Conservation (phyloP, 2,329 filamentous ascomycete species). For the Colletotrichum neosansevieriae region DNA sequence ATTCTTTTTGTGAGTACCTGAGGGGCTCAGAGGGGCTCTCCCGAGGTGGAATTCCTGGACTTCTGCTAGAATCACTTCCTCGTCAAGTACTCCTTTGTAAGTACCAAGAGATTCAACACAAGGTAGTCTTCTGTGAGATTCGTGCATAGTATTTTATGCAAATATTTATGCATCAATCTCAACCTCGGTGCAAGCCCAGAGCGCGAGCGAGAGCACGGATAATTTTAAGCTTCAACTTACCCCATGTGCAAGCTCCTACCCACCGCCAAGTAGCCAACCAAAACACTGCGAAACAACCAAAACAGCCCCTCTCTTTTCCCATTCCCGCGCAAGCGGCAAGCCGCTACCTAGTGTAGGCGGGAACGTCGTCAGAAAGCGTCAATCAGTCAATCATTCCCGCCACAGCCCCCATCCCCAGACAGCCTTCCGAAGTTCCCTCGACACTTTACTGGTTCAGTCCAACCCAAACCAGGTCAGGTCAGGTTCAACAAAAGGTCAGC, state of each 20-base stretch:
- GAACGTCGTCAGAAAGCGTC: slow-evolving; percentile 38
- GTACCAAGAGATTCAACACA: too few species aligned
- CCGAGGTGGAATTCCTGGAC: too few species aligned
- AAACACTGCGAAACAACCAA: slow-evolving; percentile 23
- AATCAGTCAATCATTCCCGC: slow-evolving; percentile 30
- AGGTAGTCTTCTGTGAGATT: neutral
- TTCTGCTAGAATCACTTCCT: too few species aligned
- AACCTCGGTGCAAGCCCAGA: slow-evolving; percentile 21
- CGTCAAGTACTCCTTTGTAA: too few species aligned
- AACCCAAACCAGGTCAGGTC: slow-evolving; percentile 22
- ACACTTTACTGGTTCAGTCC: slow-evolving; percentile 23
- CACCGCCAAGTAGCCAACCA: slow-evolving; percentile 29
- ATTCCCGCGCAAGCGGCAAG: slow-evolving; percentile 37
- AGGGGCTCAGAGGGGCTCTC: too few species aligned
- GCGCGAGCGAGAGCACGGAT: slow-evolving; percentile 21
- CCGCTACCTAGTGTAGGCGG: slow-evolving; percentile 38
- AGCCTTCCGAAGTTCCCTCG: neutral
- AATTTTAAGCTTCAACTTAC: slow-evolving; percentile 32
- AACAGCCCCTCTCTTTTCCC: slow-evolving; percentile 33
- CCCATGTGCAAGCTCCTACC: slow-evolving; percentile 25
- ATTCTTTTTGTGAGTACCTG: too few species aligned
- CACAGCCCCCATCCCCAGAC: slow-evolving; percentile 20
- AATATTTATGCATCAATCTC: neutral
- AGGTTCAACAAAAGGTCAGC: slow-evolving; percentile 28
- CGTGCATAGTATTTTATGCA: slow-evolving; percentile 15